Percentiles rank a stretch among this genome's conserved stretches.
Conservation (phyloP, 1,139 yeast genomes). For the Candida sp. region DNA sequence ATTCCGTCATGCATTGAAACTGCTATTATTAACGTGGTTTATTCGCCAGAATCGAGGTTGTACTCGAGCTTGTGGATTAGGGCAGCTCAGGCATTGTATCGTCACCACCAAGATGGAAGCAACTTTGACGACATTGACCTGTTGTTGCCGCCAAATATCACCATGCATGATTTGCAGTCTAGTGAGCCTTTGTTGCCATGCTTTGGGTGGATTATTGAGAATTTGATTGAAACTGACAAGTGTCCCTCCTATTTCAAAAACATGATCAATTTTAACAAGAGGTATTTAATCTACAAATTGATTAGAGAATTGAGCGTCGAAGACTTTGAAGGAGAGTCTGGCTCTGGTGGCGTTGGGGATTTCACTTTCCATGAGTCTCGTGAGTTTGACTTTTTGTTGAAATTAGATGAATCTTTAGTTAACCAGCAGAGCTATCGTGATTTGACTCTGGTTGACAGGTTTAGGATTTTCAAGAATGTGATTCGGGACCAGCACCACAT, state of each 20-base stretch:
- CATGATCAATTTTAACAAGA: conserved; percentile 45
- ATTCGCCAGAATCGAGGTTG: conserved; percentile 80
- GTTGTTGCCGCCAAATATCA: conserved; percentile 38
- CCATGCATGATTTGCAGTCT: conserved; percentile 31
- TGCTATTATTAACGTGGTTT: conserved; percentile 74
- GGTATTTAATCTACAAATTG: conserved; percentile 45
- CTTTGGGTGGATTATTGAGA: conserved; percentile 67
- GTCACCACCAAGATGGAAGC: neutral
- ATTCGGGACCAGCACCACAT: conserved; percentile 41
- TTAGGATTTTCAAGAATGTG: conserved; percentile 34
- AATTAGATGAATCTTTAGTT: conserved; percentile 41
- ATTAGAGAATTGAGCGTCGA: conserved; percentile 47
- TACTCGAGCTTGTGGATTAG: conserved; percentile 70
- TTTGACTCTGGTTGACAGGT: conserved; percentile 28
- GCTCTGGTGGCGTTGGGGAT: conserved; percentile 4
- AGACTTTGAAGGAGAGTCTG: conserved; percentile 26
- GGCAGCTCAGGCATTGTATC: conserved; percentile 42
- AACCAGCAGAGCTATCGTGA: conserved; percentile 25
- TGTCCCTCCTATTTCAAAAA: conserved; percentile 36
- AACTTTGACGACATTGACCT: conserved; percentile 35
- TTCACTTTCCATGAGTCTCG: conserved; percentile 37
- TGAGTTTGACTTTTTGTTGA: conserved; percentile 51
- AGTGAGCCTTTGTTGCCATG: conserved; percentile 67
- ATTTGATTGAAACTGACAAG: conserved; percentile 40
- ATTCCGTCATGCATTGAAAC: conserved; percentile 90